phyloP scores from a whole-genome alignment of 805 yeast genomes.

The Saccharomycopsis fibuligera region DNA sequence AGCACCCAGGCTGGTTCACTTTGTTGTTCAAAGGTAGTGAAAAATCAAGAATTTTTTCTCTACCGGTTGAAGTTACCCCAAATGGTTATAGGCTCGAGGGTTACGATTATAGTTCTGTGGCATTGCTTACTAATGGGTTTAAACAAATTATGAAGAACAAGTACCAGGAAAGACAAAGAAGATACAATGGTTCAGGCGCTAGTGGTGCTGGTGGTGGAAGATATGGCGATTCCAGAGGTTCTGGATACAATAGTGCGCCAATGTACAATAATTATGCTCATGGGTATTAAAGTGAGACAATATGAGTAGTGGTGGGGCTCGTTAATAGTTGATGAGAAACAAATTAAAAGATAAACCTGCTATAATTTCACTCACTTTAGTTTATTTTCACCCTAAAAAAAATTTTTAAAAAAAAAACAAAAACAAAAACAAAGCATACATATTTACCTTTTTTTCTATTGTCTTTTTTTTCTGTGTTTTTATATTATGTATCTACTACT shows the following conservation, averaged over 20 bases:
- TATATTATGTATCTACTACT: too few species aligned
- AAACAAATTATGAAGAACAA: constrained; percentile 46
- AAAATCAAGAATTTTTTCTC: constrained; percentile 60
- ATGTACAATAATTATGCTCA: constrained; percentile 6
- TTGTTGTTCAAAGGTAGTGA: constrained; percentile 79
- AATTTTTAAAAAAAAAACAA: too few species aligned
- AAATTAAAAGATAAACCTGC: too few species aligned
- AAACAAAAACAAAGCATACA: too few species aligned
- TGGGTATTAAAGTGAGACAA: constrained; percentile 4
- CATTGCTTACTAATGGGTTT: constrained; percentile 88
- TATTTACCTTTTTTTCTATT: too few species aligned
- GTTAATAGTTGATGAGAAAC: too few species aligned
- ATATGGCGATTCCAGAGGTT: too few species aligned
- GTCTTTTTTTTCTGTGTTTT: too few species aligned
- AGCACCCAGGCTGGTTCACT: constrained; percentile 89
- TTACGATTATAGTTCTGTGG: constrained; percentile 84
- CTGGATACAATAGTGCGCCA: constrained; percentile 1
- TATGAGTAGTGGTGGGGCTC: too few species aligned
- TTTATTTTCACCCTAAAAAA: too few species aligned
- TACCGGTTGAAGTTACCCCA: constrained; percentile 90
- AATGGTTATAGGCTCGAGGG: constrained; percentile 77
- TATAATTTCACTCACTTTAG: too few species aligned
- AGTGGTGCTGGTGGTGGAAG: neutral
- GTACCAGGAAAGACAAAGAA: neutral
- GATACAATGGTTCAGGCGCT: neutral